Evolutionary conservation across 2,329 filamentous ascomycete species (phyloP).

Genomic region (Macrophomina tecta): DNA sequence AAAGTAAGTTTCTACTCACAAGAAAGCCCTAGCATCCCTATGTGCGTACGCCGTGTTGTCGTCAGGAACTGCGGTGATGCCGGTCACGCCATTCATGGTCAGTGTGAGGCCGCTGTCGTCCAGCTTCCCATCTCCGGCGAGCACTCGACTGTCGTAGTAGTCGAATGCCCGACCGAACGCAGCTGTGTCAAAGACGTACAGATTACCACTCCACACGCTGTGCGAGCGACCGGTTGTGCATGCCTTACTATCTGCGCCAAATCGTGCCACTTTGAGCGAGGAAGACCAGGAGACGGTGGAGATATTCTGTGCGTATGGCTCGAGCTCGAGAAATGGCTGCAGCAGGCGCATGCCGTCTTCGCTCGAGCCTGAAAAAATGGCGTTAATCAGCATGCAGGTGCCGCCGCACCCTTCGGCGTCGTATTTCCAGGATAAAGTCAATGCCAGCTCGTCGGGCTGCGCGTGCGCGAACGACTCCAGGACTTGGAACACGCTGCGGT

Average conservation of each 20-base stretch:
- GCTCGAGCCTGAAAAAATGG: background rate
- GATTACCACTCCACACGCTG: background rate
- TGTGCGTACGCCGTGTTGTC: background rate
- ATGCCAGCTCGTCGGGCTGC: background rate
- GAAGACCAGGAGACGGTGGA: background rate
- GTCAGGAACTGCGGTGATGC: background rate
- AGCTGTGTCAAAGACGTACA: background rate
- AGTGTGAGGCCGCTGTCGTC: background rate
- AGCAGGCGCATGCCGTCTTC: background rate
- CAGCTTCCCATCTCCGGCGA: background rate
- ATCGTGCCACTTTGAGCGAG: background rate
- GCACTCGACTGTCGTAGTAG: background rate
- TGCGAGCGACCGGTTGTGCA: background rate
- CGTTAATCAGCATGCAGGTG: background rate
- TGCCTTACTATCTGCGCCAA: background rate
- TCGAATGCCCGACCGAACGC: too few relatives aligned
- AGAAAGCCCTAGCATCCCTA: background rate
- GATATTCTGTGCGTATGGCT: background rate
- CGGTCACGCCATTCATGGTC: background rate
- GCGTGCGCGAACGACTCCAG: background rate
- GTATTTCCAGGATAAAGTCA: background rate
- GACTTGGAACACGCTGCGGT: background rate
- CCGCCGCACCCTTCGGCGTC: too few relatives aligned
- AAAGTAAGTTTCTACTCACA: background rate
- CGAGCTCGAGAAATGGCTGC: background rate